Evolutionary conservation across 768 basidiomycete genomes (phyloP).

Genomic region (Chalciporus pseudorubinellus): DNA sequence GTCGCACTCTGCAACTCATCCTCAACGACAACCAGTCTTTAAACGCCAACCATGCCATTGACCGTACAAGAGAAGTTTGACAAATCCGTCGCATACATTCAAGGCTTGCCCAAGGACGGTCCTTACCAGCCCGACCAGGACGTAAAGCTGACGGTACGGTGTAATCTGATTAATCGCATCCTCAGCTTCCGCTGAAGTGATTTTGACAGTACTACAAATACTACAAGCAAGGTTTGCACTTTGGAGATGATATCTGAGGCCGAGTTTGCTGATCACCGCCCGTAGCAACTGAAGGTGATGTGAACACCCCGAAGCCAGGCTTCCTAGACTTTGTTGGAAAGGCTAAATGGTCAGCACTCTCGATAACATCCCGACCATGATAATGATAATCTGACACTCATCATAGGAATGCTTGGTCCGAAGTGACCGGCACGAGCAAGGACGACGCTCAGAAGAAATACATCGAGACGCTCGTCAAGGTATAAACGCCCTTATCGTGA

Average conservation of each 20-base stretch:
- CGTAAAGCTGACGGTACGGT: slow-evolving; percentile 76
- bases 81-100: slow-evolving; percentile 68
- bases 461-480: slow-evolving; percentile 70
- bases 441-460: slow-evolving; percentile 75
- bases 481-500: slow-evolving; percentile 22
- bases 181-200: slow-evolving; percentile 8
- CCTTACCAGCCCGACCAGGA: slow-evolving; percentile 70
- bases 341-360: slow-evolving; percentile 72
- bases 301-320: slow-evolving; percentile 62
- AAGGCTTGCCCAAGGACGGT: slow-evolving; percentile 64
- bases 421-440: slow-evolving; percentile 64
- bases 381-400: neutral
- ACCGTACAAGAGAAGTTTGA: slow-evolving; percentile 57
- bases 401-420: slow-evolving; percentile 83
- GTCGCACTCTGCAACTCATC: neutral
- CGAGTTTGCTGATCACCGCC: neutral
- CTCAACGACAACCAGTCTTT: slow-evolving; percentile 2
- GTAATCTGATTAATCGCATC: slow-evolving; percentile 1
- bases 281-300: slow-evolving; percentile 72
- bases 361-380: neutral
- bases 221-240: slow-evolving; percentile 81
- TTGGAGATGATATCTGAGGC: neutral
- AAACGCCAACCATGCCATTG: slow-evolving; percentile 50
- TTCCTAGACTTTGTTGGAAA: slow-evolving; percentile 84
- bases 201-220: slow-evolving; percentile 79